Percentiles rank a stretch among this genome's conserved stretches.
Evolutionary conservation across 2,329 filamentous ascomycete species (phyloP).

Genomic region (Arthrobotrys iridis): DNA sequence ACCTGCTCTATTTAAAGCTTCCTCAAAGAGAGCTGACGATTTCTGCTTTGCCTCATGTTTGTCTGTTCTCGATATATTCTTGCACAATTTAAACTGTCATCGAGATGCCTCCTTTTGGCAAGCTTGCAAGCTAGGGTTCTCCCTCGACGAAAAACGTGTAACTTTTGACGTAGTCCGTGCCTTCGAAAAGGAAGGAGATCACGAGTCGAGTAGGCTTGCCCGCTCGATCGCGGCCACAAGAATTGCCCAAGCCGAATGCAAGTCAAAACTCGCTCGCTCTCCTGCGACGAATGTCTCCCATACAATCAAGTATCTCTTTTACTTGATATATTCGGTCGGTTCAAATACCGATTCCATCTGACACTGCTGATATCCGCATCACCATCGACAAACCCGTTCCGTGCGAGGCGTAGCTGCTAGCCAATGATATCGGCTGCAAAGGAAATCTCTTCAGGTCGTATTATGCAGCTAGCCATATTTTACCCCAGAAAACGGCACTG

Average conservation of each 20-base stretch:
- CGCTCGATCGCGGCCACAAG: slow-evolving; percentile 12
- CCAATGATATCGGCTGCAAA: slow-evolving; percentile 37
- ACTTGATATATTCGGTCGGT: slow-evolving; percentile 16
- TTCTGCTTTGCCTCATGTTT: background rate
- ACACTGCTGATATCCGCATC: background rate
- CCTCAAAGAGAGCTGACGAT: background rate
- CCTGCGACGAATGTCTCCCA: background rate
- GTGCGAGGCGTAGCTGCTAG: background rate
- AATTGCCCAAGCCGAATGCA: slow-evolving; percentile 32
- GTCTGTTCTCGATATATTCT: background rate
- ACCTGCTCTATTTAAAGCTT: slow-evolving; percentile 45
- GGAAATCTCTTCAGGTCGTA: slow-evolving; percentile 44
- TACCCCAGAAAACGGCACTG: slow-evolving; percentile 53
- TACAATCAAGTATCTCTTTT: background rate
- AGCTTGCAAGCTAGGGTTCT: slow-evolving; percentile 34
- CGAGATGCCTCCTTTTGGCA: background rate
- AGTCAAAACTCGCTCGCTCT: slow-evolving; percentile 13
- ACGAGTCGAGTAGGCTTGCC: slow-evolving; percentile 33
- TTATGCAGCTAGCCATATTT: slow-evolving; percentile 49
- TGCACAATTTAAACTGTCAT: background rate
- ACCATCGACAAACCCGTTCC: background rate
- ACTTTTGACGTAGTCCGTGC: slow-evolving; percentile 45
- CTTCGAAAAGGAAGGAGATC: slow-evolving; percentile 48
- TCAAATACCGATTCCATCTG: slow-evolving; percentile 24
- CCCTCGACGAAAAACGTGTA: slow-evolving; percentile 18